These are phyloP conservation scores for Spathaspora girioi DNA, from an alignment of 805 yeast genomes.

Conservation along the genomic window DNA sequence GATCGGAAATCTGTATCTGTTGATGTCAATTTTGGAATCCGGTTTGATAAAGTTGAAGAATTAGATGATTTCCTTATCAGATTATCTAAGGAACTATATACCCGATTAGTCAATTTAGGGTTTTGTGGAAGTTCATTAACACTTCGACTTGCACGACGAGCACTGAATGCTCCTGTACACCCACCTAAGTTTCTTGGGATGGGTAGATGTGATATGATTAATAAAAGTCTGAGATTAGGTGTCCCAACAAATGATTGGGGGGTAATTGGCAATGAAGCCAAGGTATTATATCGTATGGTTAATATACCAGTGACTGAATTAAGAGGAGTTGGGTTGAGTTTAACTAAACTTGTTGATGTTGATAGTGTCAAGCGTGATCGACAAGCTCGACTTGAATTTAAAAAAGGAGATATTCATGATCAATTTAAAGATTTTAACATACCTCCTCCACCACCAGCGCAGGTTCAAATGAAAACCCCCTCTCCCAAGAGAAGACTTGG, in stretches of 20 bases:
- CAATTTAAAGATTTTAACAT: not conserved
- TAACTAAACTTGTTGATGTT: slow-evolving; percentile 52
- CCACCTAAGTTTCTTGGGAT: slow-evolving; percentile 82
- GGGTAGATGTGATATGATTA: slow-evolving; percentile 70
- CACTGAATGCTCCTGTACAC: slow-evolving; percentile 63
- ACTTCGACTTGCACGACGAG: slow-evolving; percentile 62
- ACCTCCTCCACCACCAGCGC: not conserved
- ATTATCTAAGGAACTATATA: slow-evolving; percentile 56
- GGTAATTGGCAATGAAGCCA: slow-evolving; percentile 55
- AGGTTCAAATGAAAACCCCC: not conserved
- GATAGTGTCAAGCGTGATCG: slow-evolving; percentile 16
- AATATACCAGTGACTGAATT: slow-evolving; percentile 63
- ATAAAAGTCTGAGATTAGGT: slow-evolving; percentile 59
- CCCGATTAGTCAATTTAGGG: slow-evolving; percentile 45
- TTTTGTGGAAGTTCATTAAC: slow-evolving; percentile 56
- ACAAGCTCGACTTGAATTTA: slow-evolving; percentile 23
- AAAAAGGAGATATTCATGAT: slow-evolving; percentile 8
- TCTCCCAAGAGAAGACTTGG: not conserved
- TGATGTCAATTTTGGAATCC: slow-evolving; percentile 87
- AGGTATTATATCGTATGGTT: slow-evolving; percentile 51
- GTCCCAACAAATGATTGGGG: slow-evolving; percentile 59
- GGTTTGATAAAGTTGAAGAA: slow-evolving; percentile 61
- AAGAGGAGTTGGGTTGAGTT: slow-evolving; percentile 74
- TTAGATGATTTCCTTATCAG: slow-evolving; percentile 59
- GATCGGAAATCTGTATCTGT: slow-evolving; percentile 77